Percentiles rank a stretch among this genome's conserved stretches.
phyloP scores from a whole-genome alignment of 1,284 basidiomycete genomes.

The Violaceomyces palustris region DNA sequence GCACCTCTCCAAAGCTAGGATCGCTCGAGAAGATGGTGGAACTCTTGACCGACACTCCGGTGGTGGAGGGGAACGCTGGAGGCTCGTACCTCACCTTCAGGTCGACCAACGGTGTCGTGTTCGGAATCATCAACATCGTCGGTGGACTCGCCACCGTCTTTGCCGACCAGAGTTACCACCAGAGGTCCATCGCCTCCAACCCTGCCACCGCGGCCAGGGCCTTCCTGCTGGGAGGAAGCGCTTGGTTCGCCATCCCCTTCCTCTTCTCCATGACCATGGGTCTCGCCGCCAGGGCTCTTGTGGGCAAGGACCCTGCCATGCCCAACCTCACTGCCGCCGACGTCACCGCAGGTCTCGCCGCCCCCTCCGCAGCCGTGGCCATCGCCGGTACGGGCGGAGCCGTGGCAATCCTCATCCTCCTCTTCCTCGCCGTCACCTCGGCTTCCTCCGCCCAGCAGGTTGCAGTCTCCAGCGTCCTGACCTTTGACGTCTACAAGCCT shows the following conservation, averaged over 20 bases:
- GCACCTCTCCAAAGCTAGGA: slow-evolving; percentile 55
- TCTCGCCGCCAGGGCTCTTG: slow-evolving; percentile 59
- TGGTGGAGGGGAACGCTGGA: slow-evolving; percentile 60
- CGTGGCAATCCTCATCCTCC: slow-evolving; percentile 71
- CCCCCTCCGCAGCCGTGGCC: slow-evolving; percentile 62
- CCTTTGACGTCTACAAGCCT: slow-evolving; percentile 63
- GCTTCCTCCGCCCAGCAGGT: slow-evolving; percentile 84
- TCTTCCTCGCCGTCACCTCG: slow-evolving; percentile 63
- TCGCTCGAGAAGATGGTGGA: slow-evolving; percentile 40
- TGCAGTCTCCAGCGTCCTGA: slow-evolving; percentile 62
- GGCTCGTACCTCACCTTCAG: slow-evolving; percentile 72
- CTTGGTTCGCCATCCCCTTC: slow-evolving; percentile 64
- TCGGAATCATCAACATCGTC: slow-evolving; percentile 75
- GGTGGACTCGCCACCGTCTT: slow-evolving; percentile 59
- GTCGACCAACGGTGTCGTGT: slow-evolving; percentile 73
- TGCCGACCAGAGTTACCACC: slow-evolving; percentile 63
- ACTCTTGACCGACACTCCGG: slow-evolving; percentile 59
- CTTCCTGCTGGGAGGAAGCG: slow-evolving; percentile 75
- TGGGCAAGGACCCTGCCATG: slow-evolving; percentile 30
- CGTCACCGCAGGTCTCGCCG: slow-evolving; percentile 43
- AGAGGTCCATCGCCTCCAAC: slow-evolving; percentile 78
- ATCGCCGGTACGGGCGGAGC: slow-evolving; percentile 67
- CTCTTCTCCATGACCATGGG: slow-evolving; percentile 62
- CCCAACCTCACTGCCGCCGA: slow-evolving; percentile 25
- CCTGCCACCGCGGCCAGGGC: slow-evolving; percentile 80